phyloP scores from a whole-genome alignment of 768 basidiomycete genomes.

The Podaxis sp. region DNA sequence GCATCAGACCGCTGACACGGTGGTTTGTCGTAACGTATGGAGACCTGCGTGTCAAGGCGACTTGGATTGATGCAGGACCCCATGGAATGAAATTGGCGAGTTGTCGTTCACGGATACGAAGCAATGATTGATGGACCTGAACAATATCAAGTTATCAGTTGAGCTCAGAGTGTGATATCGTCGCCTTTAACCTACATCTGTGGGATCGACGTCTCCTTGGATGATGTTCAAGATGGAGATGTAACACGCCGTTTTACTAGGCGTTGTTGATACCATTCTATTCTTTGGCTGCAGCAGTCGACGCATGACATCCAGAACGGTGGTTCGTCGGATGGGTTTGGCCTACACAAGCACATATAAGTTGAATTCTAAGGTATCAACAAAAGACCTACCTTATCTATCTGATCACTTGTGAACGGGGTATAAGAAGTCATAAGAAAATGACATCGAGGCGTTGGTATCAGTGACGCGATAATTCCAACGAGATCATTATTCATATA shows the following conservation, averaged over 20 bases:
- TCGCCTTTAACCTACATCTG: conserved; percentile 61
- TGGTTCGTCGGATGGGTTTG: conserved; percentile 93
- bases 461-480: conserved; percentile 93
- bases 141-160: conserved; percentile 9
- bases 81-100: conserved; percentile 98
- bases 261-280: conserved; percentile 94
- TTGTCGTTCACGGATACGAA: conserved; percentile 95
- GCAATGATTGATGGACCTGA: conserved; percentile 94
- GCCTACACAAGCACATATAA: conserved; percentile 50
- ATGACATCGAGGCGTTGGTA: conserved; percentile 96
- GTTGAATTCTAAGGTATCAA: neutral
- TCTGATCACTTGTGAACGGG: conserved; percentile 95
- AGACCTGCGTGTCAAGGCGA: conserved; percentile 88
- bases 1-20: conserved; percentile 96
- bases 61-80: conserved; percentile 98
- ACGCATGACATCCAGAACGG: conserved; percentile 98
- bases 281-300: conserved; percentile 97
- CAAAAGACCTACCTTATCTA: conserved; percentile 73
- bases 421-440: conserved; percentile 99
- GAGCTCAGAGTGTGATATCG: neutral
- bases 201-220: conserved; percentile 97
- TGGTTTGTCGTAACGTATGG: conserved; percentile 88
- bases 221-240: conserved; percentile 99
- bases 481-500: conserved; percentile 99
- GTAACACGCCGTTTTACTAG: conserved; percentile 91